Evolutionary conservation across 2,329 filamentous ascomycete species (phyloP), one percentile per base, ranked within the genome.

Genomic region (Graphium sp.): DNA sequence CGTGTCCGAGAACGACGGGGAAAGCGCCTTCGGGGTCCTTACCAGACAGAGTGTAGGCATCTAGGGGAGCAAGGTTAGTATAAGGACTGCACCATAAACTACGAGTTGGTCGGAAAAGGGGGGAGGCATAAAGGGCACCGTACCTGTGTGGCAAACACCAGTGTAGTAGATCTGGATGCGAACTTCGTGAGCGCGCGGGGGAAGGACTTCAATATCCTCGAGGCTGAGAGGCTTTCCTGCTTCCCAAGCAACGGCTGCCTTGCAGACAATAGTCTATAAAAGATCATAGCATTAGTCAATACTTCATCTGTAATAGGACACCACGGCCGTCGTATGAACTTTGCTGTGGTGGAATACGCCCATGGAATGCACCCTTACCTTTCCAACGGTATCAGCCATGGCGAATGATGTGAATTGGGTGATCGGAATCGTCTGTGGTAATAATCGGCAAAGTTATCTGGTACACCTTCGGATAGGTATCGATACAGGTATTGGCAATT

Each of bases 91-190:
- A n/a, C n/a, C n/a, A n/a, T n/a, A n/a, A n/a, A n/a, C n/a, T n/a
- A n/a, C n/a, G n/a, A n/a, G n/a, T n/a, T n/a, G n/a, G n/a, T n/a
- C n/a, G n/a, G n/a, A n/a, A n/a, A n/a, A n/a, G n/a, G n/a, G n/a
- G n/a, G n/a, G n/a, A n/a, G n/a, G n/a, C n/a, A n/a, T n/a, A 8
- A 12, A 17, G 10, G 19, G 12, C 13, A 21, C 32, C 35, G 14
- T 59, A 89, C 82, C 82, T 51, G 87, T 98, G 62, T 98, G 89
- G 66, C 89, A 98, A 51, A 98, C 89, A 57, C 89, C 89, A 30
- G 89, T 98, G 65, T 94, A 91, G 66, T 87, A 77, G 52, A 95
- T 82, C 64, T 95, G 62, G 49, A 98, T 93, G 45, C 89, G 82
- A 49, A 98, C 89, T 62, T 98, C 89, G 58, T 92, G 72, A 36